Evolutionary conservation across 495 filamentous ascomycete species (phyloP).

Genomic region (Daldinia loculata): DNA sequence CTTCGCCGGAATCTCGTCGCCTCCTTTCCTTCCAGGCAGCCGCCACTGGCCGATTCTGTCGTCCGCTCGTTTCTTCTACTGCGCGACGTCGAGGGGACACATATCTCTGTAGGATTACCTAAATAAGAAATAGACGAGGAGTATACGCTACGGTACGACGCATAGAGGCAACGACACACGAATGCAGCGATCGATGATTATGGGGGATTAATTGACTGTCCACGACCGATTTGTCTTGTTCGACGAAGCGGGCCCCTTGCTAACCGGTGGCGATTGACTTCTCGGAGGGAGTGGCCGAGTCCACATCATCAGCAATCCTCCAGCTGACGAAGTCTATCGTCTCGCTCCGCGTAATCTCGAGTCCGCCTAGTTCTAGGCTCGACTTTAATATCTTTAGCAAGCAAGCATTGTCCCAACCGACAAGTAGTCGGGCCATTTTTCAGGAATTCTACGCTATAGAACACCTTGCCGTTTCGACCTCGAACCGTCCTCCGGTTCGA

Average conservation of each 20-base stretch:
- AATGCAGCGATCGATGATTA: constrained; percentile 34
- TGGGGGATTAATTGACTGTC: constrained; percentile 35
- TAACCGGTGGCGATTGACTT: constrained; percentile 36
- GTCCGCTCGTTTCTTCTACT: constrained; percentile 30
- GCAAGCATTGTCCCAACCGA: neutral
- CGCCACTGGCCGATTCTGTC: constrained; percentile 28
- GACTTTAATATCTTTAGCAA: constrained; percentile 23
- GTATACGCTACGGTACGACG: constrained; percentile 26
- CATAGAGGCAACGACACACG: constrained; percentile 30
- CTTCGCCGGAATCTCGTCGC: neutral
- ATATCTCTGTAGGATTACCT: constrained; percentile 23
- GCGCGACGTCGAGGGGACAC: constrained; percentile 25
- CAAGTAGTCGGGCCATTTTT: neutral
- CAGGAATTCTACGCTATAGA: constrained; percentile 8
- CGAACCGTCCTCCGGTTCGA: constrained; percentile 1
- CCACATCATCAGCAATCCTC: constrained; percentile 29
- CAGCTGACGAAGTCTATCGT: constrained; percentile 34
- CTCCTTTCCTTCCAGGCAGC: neutral
- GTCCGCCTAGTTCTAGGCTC: constrained; percentile 14
- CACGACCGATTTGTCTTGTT: constrained; percentile 27
- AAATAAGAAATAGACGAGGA: constrained; percentile 27
- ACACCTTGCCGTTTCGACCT: neutral
- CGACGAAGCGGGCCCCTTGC: constrained; percentile 31
- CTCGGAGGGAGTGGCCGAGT: constrained; percentile 27
- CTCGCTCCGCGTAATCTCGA: constrained; percentile 32